Conservation (phyloP, 371 early-diverging fungal genomes). For the Mortierella sp. region DNA sequence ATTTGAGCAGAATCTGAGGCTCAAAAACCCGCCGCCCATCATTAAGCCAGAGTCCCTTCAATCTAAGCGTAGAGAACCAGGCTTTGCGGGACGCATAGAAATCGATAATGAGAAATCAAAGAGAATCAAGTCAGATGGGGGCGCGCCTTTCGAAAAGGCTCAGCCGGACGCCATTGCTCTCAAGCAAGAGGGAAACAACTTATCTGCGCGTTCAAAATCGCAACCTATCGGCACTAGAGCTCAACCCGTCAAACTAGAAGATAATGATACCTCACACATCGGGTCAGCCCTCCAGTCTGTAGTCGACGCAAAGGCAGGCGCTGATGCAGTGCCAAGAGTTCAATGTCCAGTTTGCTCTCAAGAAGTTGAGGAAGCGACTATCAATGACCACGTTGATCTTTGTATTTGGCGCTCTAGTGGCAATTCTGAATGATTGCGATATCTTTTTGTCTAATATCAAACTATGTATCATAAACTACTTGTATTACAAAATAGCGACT, state of each 20-base stretch:
- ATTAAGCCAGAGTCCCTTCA: not conserved
- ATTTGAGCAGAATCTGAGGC: constrained; percentile 13
- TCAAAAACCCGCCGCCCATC: not conserved
- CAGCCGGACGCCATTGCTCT: not conserved
- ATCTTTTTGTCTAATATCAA: not conserved
- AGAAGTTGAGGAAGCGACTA: constrained; percentile 34
- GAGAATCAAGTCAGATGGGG: constrained; percentile 12
- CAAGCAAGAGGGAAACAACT: not conserved
- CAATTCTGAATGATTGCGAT: not conserved
- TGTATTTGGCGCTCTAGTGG: constrained; percentile 51
- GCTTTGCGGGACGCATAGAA: not conserved
- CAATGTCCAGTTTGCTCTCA: constrained; percentile 51
- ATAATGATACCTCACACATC: not conserved
- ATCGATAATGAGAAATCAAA: not conserved
- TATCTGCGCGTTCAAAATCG: not conserved
- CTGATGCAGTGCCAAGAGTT: constrained; percentile 8
- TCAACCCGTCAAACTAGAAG: not conserved
- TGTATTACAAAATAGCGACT: too few relatives aligned
- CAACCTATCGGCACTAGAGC: not conserved
- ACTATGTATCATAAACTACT: too few relatives aligned
- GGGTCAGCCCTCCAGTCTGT: not conserved
- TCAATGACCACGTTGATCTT: constrained; percentile 59
- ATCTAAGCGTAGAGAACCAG: constrained; percentile 13
- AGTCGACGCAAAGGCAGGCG: not conserved
- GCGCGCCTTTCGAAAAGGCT: not conserved